Evolutionary conservation across 2,329 filamentous ascomycete species (phyloP).

Genomic region (Bipolaris cookei): DNA sequence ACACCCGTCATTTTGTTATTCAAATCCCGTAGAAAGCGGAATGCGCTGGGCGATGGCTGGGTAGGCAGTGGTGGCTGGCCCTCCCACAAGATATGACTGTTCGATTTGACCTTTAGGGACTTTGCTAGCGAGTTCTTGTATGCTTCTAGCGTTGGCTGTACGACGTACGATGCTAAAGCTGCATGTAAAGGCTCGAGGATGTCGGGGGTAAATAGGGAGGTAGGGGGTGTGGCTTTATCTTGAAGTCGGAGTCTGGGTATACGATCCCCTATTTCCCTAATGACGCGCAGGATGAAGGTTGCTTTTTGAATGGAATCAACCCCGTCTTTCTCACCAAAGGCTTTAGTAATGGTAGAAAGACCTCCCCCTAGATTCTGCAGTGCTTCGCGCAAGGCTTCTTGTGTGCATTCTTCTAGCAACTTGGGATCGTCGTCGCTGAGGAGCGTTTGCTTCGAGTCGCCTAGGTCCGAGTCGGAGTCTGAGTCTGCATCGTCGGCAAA

Average conservation of each 20-base stretch:
- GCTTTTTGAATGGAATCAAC: constrained; percentile 52
- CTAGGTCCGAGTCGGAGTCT: constrained; percentile 72
- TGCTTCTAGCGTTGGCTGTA: constrained; percentile 54
- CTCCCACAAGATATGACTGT: constrained; percentile 78
- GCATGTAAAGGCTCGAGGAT: constrained; percentile 70
- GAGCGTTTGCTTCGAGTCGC: constrained; percentile 68
- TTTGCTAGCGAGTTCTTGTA: constrained; percentile 54
- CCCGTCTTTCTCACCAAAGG: constrained; percentile 41
- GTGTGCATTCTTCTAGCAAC: constrained; percentile 65
- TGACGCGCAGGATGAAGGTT: constrained; percentile 71
- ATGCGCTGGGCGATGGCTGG: constrained; percentile 77
- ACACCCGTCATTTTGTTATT: constrained; percentile 70
- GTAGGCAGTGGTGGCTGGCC: constrained; percentile 74
- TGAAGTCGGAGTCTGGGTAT: constrained; percentile 42
- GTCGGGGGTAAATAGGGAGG: constrained; percentile 49
- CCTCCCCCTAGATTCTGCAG: constrained; percentile 66
- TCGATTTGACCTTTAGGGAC: constrained; percentile 58
- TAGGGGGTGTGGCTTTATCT: constrained; percentile 35
- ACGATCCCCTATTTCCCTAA: constrained; percentile 74
- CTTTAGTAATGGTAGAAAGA: constrained; percentile 58
- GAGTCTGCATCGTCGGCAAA: constrained; percentile 75
- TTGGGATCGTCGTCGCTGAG: constrained; percentile 76
- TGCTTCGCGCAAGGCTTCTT: constrained; percentile 62
- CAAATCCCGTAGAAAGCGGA: constrained; percentile 72
- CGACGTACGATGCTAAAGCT: constrained; percentile 63